Percentiles rank a stretch among this genome's conserved stretches.
Conservation (phyloP, 805 yeast genomes). For the Pichia kluyveri region DNA sequence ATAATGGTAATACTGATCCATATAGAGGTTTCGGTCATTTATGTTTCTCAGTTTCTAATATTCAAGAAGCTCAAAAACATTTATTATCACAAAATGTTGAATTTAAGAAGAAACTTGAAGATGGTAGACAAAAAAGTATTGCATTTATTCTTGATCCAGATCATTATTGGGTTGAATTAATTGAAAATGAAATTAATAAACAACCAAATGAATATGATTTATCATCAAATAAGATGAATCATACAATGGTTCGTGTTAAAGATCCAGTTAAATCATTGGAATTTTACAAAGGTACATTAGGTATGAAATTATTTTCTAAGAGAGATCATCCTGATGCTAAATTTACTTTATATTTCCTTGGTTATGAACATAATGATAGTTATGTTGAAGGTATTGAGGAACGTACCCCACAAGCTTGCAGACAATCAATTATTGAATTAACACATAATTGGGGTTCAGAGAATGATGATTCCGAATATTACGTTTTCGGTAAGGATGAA, state of each 20-base stretch:
- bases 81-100: conserved; percentile 54
- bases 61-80: conserved; percentile 48
- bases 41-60: conserved; percentile 78
- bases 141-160: conserved; percentile 95
- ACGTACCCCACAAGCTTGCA: conserved; percentile 26
- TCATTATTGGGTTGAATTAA: conserved; percentile 93
- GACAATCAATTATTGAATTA: conserved; percentile 75
- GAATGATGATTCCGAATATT: conserved; percentile 61
- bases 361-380: conserved; percentile 44
- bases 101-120: conserved; percentile 76
- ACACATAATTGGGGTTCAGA: conserved; percentile 98
- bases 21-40: conserved; percentile 91
- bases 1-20: conserved; percentile 80
- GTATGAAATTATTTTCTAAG: conserved; percentile 63
- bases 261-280: conserved; percentile 69
- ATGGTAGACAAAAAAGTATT: conserved; percentile 88
- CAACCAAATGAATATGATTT: conserved; percentile 31
- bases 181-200: conserved; percentile 45
- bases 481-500: conserved; percentile 60
- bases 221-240: conserved; percentile 56
- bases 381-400: conserved; percentile 35
- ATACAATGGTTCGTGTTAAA: conserved; percentile 86
- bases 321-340: conserved; percentile 56
- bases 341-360: conserved; percentile 82
- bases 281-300: conserved; percentile 73